Conservation (phyloP, 768 basidiomycete species). For the Boletus eberwhitei region DNA sequence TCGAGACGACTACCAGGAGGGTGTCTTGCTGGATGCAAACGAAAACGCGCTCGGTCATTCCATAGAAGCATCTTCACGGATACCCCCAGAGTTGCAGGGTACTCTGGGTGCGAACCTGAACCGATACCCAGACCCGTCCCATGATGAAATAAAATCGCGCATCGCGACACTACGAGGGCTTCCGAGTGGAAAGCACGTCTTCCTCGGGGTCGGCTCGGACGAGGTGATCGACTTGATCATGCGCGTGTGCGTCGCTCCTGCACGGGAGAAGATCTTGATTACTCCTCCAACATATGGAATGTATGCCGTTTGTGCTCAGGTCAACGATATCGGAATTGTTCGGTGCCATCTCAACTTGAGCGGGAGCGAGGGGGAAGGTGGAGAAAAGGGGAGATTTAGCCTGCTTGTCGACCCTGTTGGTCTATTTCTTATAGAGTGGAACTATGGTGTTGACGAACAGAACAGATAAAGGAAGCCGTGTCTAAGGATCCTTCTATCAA, state of each 20-base stretch:
- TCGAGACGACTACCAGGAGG: conserved; percentile 88
- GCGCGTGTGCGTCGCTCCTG: conserved; percentile 81
- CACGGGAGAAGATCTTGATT: conserved; percentile 75
- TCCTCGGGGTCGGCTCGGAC: conserved; percentile 95
- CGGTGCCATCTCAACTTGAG: conserved; percentile 68
- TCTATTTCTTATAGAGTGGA: conserved; percentile 4
- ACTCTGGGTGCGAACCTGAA: conserved; percentile 59
- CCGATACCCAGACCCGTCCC: conserved; percentile 92
- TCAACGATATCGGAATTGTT: conserved; percentile 86
- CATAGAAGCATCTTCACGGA: conserved; percentile 42
- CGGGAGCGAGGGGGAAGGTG: conserved; percentile 65
- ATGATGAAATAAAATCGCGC: conserved; percentile 70
- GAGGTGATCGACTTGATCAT: conserved; percentile 95
- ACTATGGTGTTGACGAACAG: neutral
- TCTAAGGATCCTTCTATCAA: conserved; percentile 76
- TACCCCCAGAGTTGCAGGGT: conserved; percentile 35
- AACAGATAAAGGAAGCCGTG: conserved; percentile 68
- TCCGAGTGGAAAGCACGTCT: conserved; percentile 64
- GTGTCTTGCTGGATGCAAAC: conserved; percentile 94
- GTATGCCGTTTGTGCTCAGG: conserved; percentile 92
- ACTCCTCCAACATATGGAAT: conserved; percentile 98
- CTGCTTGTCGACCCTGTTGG: conserved; percentile 70
- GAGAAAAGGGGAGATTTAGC: conserved; percentile 69
- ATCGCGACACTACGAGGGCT: conserved; percentile 73
- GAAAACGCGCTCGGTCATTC: conserved; percentile 94